These are phyloP conservation scores for Saccharomycopsis babjevae DNA, from an alignment of 805 yeast genomes.

Conservation along the genomic window DNA sequence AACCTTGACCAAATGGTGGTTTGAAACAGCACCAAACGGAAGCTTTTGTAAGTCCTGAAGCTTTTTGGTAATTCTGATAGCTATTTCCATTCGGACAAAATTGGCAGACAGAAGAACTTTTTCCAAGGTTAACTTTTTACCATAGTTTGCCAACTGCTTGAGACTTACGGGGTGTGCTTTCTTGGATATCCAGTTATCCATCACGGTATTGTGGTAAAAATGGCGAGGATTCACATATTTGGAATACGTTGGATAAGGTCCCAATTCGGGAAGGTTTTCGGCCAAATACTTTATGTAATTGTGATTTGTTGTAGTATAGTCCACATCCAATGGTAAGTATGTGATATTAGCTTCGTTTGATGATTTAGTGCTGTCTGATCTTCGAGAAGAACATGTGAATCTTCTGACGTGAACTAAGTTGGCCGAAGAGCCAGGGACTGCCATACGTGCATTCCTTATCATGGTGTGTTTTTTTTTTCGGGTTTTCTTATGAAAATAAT, in stretches of 20 bases:
- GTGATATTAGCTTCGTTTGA: neutral
- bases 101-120: slow-evolving; percentile 78
- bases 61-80: slow-evolving; percentile 74
- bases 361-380: too few species aligned
- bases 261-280: slow-evolving; percentile 19
- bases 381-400: too few species aligned
- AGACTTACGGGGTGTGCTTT: slow-evolving; percentile 84
- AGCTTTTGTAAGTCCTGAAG: slow-evolving; percentile 68
- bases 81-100: slow-evolving; percentile 78
- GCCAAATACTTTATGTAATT: slow-evolving; percentile 15
- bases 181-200: slow-evolving; percentile 51
- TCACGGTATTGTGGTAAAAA: slow-evolving; percentile 71
- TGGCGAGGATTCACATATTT: slow-evolving; percentile 55
- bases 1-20: slow-evolving; percentile 76
- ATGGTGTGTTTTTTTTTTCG: too few species aligned
- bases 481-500: too few species aligned
- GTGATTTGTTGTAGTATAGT: slow-evolving; percentile 16
- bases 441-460: too few species aligned
- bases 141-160: slow-evolving; percentile 85
- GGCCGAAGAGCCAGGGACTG: too few species aligned
- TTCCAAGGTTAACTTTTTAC: slow-evolving; percentile 63
- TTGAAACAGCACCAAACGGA: slow-evolving; percentile 77
- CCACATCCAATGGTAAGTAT: slow-evolving; percentile 14
- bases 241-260: slow-evolving; percentile 34
- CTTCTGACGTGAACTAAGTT: too few species aligned